Evolutionary conservation across 768 basidiomycete genomes (phyloP).

Genomic region (Russula olivacea): DNA sequence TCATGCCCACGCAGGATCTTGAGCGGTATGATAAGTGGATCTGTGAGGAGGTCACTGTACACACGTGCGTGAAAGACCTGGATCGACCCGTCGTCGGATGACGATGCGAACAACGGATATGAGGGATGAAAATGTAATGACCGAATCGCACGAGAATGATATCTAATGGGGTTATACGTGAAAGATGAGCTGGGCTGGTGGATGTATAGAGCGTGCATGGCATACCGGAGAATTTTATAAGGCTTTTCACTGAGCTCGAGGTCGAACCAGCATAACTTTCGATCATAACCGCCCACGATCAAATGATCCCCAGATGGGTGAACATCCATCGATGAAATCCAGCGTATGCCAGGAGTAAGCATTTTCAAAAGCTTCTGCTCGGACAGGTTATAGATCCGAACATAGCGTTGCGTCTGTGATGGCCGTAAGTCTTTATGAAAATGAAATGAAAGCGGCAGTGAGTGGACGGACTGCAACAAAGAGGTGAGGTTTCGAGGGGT

Average conservation of each 20-base stretch:
- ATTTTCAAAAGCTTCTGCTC: constrained; percentile 93
- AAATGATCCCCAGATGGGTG: constrained; percentile 95
- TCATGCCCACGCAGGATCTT: constrained; percentile 94
- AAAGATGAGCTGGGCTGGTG: not conserved
- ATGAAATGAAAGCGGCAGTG: not conserved
- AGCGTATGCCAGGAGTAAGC: constrained; percentile 88
- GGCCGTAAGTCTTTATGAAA: not conserved
- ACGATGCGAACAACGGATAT: constrained; percentile 93
- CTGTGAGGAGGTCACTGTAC: constrained; percentile 92
- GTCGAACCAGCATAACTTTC: constrained; percentile 98
- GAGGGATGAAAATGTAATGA: constrained; percentile 89
- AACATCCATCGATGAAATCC: constrained; percentile 97
- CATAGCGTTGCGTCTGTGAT: constrained; percentile 87
- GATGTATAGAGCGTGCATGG: constrained; percentile 11
- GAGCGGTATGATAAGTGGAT: constrained; percentile 94
- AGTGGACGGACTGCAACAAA: constrained; percentile 80
- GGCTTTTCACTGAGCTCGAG: constrained; percentile 94
- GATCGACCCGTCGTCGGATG: constrained; percentile 94
- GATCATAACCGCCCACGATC: constrained; percentile 96
- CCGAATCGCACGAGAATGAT: constrained; percentile 90
- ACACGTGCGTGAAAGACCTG: constrained; percentile 96
- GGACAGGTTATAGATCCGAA: constrained; percentile 89
- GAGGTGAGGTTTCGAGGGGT: constrained; percentile 91
- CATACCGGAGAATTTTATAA: constrained; percentile 88
- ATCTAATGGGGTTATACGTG: constrained; percentile 45